Conservation (phyloP, 495 filamentous ascomycete genomes). For the Penicillium fimorum region DNA sequence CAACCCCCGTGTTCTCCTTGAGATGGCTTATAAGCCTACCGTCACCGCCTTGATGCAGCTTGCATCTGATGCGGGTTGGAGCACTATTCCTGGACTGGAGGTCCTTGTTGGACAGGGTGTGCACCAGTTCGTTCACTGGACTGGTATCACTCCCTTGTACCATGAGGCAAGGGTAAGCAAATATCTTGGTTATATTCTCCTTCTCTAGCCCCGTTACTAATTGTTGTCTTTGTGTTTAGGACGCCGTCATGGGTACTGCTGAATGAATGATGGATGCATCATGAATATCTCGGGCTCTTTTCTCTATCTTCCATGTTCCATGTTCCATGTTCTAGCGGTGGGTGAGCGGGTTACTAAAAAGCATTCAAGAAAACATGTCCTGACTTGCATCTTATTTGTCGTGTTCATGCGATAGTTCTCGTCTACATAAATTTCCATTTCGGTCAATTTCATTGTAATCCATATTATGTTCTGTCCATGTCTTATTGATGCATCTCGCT, state of each 20-base stretch:
- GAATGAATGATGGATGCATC: conserved; percentile 9
- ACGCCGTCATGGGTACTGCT: conserved; percentile 29
- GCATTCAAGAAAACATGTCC: background rate
- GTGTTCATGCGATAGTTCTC: background rate
- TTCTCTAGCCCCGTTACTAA: conserved; percentile 3
- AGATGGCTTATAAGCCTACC: conserved; percentile 95
- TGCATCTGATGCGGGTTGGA: conserved; percentile 81
- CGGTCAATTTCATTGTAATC: conserved; percentile 1
- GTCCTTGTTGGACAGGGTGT: conserved; percentile 87
- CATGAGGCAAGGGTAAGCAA: conserved; percentile 54
- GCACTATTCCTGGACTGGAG: conserved; percentile 81
- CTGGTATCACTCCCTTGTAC: conserved; percentile 70
- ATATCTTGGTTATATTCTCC: background rate
- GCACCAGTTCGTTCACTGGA: conserved; percentile 79
- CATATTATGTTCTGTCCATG: background rate
- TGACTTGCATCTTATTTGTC: background rate
- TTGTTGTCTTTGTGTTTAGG: conserved; percentile 13
- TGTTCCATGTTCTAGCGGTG: background rate
- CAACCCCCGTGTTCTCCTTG: conserved; percentile 63
- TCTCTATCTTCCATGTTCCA: conserved; percentile 5
- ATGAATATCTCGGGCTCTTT: conserved; percentile 4
- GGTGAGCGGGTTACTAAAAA: conserved; percentile 2
- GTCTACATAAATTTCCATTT: conserved; percentile 5
- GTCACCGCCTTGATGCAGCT: conserved; percentile 83
- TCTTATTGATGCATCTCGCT: too few relatives aligned